Evolutionary conservation across 768 basidiomycete genomes (phyloP).

Genomic region (Macrocybe gigantea): DNA sequence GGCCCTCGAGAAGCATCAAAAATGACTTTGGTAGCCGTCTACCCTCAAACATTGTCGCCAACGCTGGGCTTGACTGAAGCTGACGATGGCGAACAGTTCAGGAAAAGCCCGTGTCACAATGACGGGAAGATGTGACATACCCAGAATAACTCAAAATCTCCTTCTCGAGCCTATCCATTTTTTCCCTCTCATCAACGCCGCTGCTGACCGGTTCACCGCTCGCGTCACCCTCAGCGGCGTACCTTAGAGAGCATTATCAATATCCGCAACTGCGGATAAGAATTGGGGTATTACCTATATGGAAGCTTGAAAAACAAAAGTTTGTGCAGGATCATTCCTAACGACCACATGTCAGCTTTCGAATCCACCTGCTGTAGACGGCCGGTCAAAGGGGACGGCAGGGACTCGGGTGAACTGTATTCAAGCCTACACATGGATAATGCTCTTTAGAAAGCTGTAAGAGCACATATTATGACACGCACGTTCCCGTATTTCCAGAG

Average conservation of each 20-base stretch:
- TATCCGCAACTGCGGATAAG: no score
- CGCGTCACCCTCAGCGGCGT: slow-evolving; percentile 57
- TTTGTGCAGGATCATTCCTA: slow-evolving; percentile 95
- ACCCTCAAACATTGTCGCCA: slow-evolving; percentile 55
- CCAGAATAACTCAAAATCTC: slow-evolving; percentile 76
- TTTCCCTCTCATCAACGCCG: slow-evolving; percentile 44
- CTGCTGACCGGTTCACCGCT: slow-evolving; percentile 32
- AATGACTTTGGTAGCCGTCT: slow-evolving; percentile 70
- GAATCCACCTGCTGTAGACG: slow-evolving; percentile 69
- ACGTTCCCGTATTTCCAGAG: slow-evolving; percentile 95
- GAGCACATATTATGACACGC: slow-evolving; percentile 21
- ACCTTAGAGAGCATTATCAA: slow-evolving; percentile 10
- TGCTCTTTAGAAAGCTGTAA: not conserved
- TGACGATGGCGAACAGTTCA: slow-evolving; percentile 9
- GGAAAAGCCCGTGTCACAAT: not conserved
- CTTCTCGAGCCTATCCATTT: slow-evolving; percentile 61
- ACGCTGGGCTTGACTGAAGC: slow-evolving; percentile 44
- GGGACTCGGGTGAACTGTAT: slow-evolving; percentile 84
- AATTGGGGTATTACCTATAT: slow-evolving; percentile 34
- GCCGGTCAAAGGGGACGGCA: slow-evolving; percentile 63
- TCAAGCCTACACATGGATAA: slow-evolving; percentile 49
- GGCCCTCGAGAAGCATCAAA: slow-evolving; percentile 64
- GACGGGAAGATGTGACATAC: slow-evolving; percentile 27
- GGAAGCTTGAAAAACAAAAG: slow-evolving; percentile 88
- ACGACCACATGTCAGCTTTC: slow-evolving; percentile 94